phyloP scores from a whole-genome alignment of 805 yeast genomes.

The Saccharomyces kudriavzevii region DNA sequence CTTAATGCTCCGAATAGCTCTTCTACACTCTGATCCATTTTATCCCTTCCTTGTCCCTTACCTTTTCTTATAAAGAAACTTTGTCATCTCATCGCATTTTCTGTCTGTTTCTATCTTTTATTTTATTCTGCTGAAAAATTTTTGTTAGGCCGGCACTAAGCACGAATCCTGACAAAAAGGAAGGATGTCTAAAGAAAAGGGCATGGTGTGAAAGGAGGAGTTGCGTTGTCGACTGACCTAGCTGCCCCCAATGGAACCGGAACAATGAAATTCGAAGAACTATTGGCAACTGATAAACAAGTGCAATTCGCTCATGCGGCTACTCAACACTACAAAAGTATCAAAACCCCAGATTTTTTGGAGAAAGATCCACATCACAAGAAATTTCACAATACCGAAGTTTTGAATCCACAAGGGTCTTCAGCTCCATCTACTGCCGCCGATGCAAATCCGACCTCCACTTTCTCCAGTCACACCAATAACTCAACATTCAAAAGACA shows the following conservation, averaged over 20 bases:
- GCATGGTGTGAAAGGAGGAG: not conserved
- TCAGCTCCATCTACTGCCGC: not conserved
- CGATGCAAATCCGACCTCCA: conserved; percentile 1
- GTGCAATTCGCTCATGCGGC: conserved; percentile 9
- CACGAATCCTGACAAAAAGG: not conserved
- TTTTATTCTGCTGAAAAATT: conserved; percentile 2
- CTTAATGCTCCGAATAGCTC: conserved; percentile 15
- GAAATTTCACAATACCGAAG: conserved; percentile 3
- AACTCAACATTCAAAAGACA: conserved; percentile 19
- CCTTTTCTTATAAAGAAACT: not conserved
- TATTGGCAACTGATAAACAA: conserved; percentile 10
- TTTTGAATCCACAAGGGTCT: not conserved
- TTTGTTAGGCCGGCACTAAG: not conserved
- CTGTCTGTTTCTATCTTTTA: conserved; percentile 1
- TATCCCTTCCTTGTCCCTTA: not conserved
- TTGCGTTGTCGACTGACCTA: not conserved
- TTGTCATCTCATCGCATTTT: conserved; percentile 5
- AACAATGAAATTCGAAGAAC: conserved; percentile 1
- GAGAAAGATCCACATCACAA: conserved; percentile 7
- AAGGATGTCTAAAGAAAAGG: not conserved
- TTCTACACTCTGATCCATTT: conserved; percentile 8
- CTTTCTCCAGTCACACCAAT: not conserved
- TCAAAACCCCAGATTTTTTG: conserved; percentile 1
- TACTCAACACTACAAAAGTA: conserved; percentile 6
- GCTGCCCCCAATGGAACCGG: not conserved